Conservation (phyloP, 768 basidiomycete genomes). For the Tulasnella sp. region DNA sequence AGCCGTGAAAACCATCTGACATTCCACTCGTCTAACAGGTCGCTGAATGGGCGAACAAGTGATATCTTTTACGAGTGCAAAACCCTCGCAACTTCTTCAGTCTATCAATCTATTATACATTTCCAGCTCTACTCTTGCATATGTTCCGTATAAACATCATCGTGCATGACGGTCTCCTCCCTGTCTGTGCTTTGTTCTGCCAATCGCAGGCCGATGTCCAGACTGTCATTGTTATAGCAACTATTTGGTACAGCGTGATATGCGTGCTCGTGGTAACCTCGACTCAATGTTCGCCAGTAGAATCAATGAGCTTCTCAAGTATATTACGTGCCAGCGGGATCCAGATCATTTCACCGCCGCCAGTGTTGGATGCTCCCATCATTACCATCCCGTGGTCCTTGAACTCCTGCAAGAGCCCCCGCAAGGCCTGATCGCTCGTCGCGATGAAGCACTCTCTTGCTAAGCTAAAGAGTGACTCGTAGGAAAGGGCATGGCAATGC, state of each 20-base stretch:
- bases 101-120: slow-evolving; percentile 8
- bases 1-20: neutral
- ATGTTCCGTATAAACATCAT: too few species aligned
- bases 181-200: too few species aligned
- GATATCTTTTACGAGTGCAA: slow-evolving; percentile 10
- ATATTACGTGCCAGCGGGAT: slow-evolving; percentile 76
- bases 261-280: too few species aligned
- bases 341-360: slow-evolving; percentile 59
- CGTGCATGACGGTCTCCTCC: too few species aligned
- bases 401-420: slow-evolving; percentile 79
- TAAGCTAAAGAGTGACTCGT: slow-evolving; percentile 57
- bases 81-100: neutral
- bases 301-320: slow-evolving; percentile 26
- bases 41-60: slow-evolving; percentile 25
- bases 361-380: slow-evolving; percentile 30
- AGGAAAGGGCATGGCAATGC: slow-evolving; percentile 41
- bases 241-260: too few species aligned
- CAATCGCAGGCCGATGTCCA: too few species aligned
- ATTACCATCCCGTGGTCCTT: slow-evolving; percentile 83
- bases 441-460: slow-evolving; percentile 82
- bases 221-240: too few species aligned
- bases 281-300: neutral
- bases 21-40: neutral
- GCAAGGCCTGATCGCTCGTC: slow-evolving; percentile 72
- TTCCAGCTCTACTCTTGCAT: too few species aligned